Evolutionary conservation across 139 green algal genomes (phyloP).

Genomic region (Chlamydomonas applanata): DNA sequence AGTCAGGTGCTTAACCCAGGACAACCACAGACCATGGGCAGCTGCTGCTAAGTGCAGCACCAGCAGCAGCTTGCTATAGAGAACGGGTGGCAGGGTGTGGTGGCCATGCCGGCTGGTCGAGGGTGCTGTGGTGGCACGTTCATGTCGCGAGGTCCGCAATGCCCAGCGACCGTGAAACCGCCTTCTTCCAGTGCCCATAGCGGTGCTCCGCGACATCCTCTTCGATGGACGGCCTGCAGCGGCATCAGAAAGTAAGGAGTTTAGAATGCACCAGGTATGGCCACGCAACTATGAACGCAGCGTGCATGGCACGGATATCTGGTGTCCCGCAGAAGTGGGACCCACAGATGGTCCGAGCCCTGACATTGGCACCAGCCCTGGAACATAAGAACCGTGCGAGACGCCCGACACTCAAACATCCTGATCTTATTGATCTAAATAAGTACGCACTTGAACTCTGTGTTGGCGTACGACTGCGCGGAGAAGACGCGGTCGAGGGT

Average conservation of each 20-base stretch:
- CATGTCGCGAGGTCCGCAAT: conserved; percentile 69
- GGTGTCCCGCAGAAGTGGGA: not conserved
- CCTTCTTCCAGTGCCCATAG: conserved; percentile 69
- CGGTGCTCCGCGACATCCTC: conserved; percentile 31
- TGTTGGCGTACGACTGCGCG: conserved; percentile 7
- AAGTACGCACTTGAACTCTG: conserved; percentile 13
- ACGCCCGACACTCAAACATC: no score
- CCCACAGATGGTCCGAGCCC: not conserved
- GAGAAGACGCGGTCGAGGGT: conserved; percentile 47
- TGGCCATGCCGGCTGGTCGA: no score
- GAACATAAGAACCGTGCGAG: not conserved
- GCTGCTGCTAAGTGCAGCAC: no score
- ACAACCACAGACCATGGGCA: no score
- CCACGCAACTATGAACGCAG: conserved; percentile 4
- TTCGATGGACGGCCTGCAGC: not conserved
- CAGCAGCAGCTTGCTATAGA: no score
- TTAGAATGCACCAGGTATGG: no score
- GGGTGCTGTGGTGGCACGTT: no score
- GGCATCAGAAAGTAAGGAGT: conserved; percentile 17
- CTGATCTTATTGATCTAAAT: no score
- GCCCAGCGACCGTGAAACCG: conserved; percentile 63
- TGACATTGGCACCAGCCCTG: not conserved
- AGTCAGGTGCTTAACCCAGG: no score
- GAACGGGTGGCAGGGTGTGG: no score
- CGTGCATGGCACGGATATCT: not conserved